These are phyloP conservation scores for Penicillium sclerotiorum DNA, from an alignment of 2,329 filamentous ascomycete genomes.

Conservation along the genomic window DNA sequence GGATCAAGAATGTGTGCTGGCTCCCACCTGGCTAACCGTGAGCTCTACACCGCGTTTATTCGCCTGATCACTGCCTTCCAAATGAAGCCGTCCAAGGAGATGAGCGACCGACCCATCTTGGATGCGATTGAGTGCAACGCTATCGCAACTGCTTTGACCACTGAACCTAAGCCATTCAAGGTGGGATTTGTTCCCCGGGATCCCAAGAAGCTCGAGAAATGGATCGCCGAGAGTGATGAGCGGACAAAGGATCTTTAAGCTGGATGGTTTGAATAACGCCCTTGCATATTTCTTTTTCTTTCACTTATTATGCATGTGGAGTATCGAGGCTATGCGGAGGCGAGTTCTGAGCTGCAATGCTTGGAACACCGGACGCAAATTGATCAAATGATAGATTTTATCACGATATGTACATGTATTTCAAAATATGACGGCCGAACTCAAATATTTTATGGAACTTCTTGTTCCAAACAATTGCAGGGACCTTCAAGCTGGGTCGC, in stretches of 20 bases:
- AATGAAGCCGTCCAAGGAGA: conserved; percentile 53
- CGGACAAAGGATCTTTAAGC: conserved; percentile 54
- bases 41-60: conserved; percentile 63
- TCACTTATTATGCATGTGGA: no score
- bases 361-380: no score
- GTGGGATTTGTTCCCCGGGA: conserved; percentile 57
- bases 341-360: no score
- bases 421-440: no score
- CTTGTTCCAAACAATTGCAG: no score
- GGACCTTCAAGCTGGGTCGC: no score
- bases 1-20: conserved; percentile 67
- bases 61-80: conserved; percentile 62
- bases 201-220: conserved; percentile 49
- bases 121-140: conserved; percentile 61
- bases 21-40: conserved; percentile 64
- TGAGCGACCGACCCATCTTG: conserved; percentile 55
- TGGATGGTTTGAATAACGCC: conserved; percentile 13
- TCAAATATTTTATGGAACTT: no score
- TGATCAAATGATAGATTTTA: no score
- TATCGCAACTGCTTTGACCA: conserved; percentile 61
- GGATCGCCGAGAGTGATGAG: conserved; percentile 58
- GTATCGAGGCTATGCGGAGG: no score
- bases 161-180: conserved; percentile 66
- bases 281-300: neutral
- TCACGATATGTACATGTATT: no score